A percentile compares a stretch with the other conserved stretches of the same genome.
These are phyloP conservation scores for Aspergillus nanangensis DNA, from an alignment of 495 filamentous ascomycete genomes.

Conservation along the genomic window DNA sequence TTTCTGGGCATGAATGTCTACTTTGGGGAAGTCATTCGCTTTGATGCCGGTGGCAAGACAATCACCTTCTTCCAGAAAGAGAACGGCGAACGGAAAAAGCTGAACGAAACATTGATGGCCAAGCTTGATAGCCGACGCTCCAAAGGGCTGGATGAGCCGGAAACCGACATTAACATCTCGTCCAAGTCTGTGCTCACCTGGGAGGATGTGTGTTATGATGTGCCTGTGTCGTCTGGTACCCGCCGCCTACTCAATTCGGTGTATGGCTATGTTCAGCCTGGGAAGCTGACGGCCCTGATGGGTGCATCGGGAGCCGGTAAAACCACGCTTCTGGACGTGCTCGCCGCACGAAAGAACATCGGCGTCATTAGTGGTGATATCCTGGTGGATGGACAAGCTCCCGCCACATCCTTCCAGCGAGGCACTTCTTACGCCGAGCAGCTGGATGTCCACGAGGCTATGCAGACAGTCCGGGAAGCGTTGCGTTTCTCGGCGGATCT, in stretches of 20 bases:
- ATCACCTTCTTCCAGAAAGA: conserved; percentile 70
- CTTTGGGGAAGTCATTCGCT: conserved; percentile 72
- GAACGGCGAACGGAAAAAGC: conserved; percentile 60
- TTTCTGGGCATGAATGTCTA: conserved; percentile 67
- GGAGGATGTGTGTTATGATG: conserved; percentile 57
- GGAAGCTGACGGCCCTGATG: conserved; percentile 77
- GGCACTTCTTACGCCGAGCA: conserved; percentile 81
- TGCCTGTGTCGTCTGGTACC: conserved; percentile 64
- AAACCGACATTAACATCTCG: conserved; percentile 56
- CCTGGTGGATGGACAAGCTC: conserved; percentile 65
- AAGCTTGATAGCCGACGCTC: conserved; percentile 52
- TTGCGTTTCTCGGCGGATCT: conserved; percentile 79
- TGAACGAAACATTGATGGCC: conserved; percentile 60
- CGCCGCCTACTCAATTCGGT: conserved; percentile 66
- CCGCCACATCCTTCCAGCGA: conserved; percentile 69
- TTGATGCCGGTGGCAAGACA: conserved; percentile 71
- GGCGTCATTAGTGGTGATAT: conserved; percentile 73
- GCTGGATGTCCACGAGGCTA: conserved; percentile 73
- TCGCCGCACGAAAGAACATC: conserved; percentile 72
- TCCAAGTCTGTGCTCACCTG: conserved; percentile 53
- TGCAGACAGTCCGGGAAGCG: conserved; percentile 78
- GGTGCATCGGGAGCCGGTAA: conserved; percentile 85
- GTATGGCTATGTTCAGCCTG: conserved; percentile 75
- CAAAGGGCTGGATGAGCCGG: conserved; percentile 42
- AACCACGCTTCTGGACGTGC: conserved; percentile 75